Conservation (phyloP, 2,329 filamentous ascomycete genomes). For the Beauveria varroae region DNA sequence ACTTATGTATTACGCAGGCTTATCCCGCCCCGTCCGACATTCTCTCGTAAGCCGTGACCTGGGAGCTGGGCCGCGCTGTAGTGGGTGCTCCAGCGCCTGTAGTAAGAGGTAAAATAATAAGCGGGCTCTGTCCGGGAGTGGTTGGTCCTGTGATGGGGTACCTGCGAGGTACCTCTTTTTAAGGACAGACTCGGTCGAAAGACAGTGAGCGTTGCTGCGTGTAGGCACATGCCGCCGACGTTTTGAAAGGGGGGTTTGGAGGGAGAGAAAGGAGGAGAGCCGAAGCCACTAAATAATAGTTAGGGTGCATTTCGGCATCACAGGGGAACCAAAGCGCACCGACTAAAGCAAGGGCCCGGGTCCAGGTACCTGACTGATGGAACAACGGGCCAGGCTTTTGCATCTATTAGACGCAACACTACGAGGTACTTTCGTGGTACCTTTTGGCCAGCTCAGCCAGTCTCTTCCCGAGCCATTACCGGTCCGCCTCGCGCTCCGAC, state of each 20-base stretch:
- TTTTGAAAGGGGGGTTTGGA: background rate
- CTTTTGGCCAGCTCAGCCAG: background rate
- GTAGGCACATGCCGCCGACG: background rate
- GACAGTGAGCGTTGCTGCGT: background rate
- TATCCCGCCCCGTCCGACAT: constrained; percentile 5
- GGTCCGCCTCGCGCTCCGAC: constrained; percentile 13
- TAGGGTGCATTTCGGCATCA: too few species aligned
- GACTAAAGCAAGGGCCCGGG: background rate
- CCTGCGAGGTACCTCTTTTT: background rate
- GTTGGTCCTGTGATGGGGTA: constrained; percentile 1
- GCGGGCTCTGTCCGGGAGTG: background rate
- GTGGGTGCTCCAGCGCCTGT: constrained; percentile 3
- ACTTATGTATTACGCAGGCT: constrained; percentile 11
- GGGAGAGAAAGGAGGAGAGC: too few species aligned
- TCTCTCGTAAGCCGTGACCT: constrained; percentile 9
- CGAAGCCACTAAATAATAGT: too few species aligned
- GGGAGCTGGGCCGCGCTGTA: background rate
- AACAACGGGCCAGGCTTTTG: background rate
- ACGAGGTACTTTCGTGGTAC: background rate
- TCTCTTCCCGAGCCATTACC: constrained; percentile 12
- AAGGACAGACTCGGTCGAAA: background rate
- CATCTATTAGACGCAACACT: background rate
- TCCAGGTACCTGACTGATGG: background rate
- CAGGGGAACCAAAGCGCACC: too few species aligned
- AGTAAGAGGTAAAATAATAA: constrained; percentile 11